A percentile compares a stretch with the other conserved stretches of the same genome.
phyloP scores from a whole-genome alignment of 2,329 filamentous ascomycete genomes.

The Clonostachys rosea region DNA sequence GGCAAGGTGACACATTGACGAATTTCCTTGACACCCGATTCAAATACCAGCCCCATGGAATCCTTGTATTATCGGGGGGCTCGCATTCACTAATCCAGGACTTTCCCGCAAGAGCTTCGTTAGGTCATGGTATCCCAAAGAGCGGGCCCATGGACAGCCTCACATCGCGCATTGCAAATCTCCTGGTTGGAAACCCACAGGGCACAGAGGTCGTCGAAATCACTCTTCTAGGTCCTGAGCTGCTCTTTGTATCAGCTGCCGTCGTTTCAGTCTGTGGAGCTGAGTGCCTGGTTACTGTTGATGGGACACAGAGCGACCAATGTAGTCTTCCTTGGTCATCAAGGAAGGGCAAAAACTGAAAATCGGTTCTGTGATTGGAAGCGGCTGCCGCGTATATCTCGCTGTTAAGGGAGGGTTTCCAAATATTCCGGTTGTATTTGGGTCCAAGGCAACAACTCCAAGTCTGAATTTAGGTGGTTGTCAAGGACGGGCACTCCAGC shows the following conservation, averaged over 20 bases:
- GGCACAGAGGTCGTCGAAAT: conserved; percentile 53
- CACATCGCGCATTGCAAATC: conserved; percentile 52
- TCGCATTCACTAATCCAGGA: conserved; percentile 57
- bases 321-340: conserved; percentile 49
- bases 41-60: conserved; percentile 39
- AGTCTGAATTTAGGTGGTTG: conserved; percentile 54
- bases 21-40: conserved; percentile 46
- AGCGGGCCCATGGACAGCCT: conserved; percentile 58
- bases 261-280: conserved; percentile 54
- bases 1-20: conserved; percentile 47
- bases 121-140: conserved; percentile 54
- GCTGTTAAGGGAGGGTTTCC: conserved; percentile 37
- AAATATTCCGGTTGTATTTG: conserved; percentile 50
- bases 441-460: conserved; percentile 54
- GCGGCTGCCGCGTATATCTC: conserved; percentile 53
- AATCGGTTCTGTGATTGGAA: conserved; percentile 45
- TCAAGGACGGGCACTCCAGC: conserved; percentile 49
- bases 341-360: conserved; percentile 39
- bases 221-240: conserved; percentile 53
- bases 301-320: conserved; percentile 37
- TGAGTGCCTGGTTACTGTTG: conserved; percentile 42
- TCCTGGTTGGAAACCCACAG: conserved; percentile 50
- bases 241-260: conserved; percentile 48
- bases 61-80: conserved; percentile 52
- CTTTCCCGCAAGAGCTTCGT: conserved; percentile 46